Evolutionary conservation across 208 protist species (phyloP).

Genomic region (Leishmania martiniquensis): DNA sequence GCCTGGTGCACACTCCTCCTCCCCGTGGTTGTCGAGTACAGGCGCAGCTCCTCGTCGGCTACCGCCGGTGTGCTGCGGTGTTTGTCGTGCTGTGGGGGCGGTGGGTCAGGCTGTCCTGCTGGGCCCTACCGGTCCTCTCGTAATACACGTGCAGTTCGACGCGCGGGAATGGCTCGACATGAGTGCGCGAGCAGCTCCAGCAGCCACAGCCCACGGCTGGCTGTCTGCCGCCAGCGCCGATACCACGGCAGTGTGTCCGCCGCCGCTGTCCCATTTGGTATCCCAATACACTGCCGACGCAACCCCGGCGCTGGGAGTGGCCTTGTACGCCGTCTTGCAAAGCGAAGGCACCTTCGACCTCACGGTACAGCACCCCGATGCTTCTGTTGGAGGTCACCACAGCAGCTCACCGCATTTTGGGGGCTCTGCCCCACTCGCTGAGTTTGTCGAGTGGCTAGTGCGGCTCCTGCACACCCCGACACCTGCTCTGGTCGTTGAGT

Average conservation of each 20-base stretch:
- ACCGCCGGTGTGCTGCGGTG: conserved; percentile 52
- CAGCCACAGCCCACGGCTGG: not conserved
- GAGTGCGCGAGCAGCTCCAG: not conserved
- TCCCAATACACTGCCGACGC: conserved; percentile 9
- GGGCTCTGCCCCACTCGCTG: conserved; percentile 23
- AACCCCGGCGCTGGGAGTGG: conserved; percentile 11
- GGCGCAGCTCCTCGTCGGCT: conserved; percentile 9
- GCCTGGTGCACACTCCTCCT: not conserved
- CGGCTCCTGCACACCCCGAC: conserved; percentile 44
- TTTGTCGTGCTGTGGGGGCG: conserved; percentile 35
- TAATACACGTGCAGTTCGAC: conserved; percentile 66
- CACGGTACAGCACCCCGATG: not conserved
- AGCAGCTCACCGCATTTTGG: not conserved
- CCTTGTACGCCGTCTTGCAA: conserved; percentile 29
- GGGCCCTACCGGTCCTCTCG: conserved; percentile 57
- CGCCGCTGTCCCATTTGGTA: conserved; percentile 7
- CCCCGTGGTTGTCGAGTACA: not conserved
- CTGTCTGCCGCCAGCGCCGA: conserved; percentile 4
- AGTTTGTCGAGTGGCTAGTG: conserved; percentile 60
- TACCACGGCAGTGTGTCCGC: conserved; percentile 22
- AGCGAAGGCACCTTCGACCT: not conserved
- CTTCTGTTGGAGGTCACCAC: not conserved
- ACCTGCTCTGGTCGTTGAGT: conserved; percentile 57
- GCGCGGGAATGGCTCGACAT: conserved; percentile 28
- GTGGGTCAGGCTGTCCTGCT: conserved; percentile 63